Evolutionary conservation across 495 filamentous ascomycete species (phyloP).

Genomic region (Penicillium coprophilum): DNA sequence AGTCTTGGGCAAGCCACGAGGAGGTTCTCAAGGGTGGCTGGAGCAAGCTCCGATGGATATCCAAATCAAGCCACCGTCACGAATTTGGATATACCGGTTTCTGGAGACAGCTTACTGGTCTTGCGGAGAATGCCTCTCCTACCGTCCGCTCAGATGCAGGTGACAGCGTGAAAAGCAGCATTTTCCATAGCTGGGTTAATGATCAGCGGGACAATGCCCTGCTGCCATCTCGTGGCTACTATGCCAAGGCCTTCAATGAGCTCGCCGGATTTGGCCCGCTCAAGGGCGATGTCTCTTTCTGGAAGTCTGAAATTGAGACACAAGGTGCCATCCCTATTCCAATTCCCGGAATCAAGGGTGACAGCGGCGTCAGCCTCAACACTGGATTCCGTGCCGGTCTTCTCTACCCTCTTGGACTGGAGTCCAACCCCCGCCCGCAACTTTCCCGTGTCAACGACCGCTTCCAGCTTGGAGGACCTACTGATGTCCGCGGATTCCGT

Average conservation of each 20-base stretch:
- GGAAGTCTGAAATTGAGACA: conserved; percentile 80
- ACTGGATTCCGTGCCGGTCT: conserved; percentile 63
- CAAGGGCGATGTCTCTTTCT: conserved; percentile 86
- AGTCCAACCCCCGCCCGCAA: conserved; percentile 47
- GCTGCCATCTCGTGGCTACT: conserved; percentile 77
- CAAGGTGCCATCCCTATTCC: conserved; percentile 71
- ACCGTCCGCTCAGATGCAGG: conserved; percentile 82
- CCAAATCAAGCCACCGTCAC: conserved; percentile 60
- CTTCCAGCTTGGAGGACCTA: conserved; percentile 91
- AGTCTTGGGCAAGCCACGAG: conserved; percentile 89
- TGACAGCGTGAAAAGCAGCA: conserved; percentile 82
- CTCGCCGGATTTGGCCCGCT: conserved; percentile 83
- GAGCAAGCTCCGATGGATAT: conserved; percentile 71
- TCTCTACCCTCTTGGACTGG: conserved; percentile 60
- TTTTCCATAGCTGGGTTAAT: conserved; percentile 76
- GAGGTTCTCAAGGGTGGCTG: conserved; percentile 81
- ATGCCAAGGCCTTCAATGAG: conserved; percentile 73
- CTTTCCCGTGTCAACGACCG: conserved; percentile 88
- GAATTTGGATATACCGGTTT: conserved; percentile 74
- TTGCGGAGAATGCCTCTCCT: conserved; percentile 70
- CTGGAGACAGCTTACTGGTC: conserved; percentile 85
- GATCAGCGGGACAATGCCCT: conserved; percentile 79
- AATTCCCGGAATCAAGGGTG: conserved; percentile 61
- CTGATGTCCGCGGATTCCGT: conserved; percentile 91
- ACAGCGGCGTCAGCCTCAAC: conserved; percentile 72